Base-by-base conservation (phyloP, 306 rosid species). In the Heteromeles arbutifolia region DNA sequence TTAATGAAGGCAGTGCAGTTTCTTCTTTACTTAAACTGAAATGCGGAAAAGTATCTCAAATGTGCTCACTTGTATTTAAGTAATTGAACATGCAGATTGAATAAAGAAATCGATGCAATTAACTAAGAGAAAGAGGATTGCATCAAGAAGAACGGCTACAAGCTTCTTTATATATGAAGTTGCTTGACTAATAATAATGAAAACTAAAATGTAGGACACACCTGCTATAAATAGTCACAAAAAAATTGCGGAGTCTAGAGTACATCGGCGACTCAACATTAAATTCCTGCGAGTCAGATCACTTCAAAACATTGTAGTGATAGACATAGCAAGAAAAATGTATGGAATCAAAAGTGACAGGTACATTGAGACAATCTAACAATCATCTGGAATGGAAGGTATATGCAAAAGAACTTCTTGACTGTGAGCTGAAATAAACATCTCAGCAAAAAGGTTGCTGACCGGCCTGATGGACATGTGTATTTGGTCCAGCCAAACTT, bases 401-500 rank as follows among this genome's bases (percentile, higher is more conserved):
- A 59, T 67, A 52, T 24, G 8, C 1, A 61, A 68, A 76, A 57
- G 5, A 67, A 57, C 39, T 76, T 28, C 22, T 48, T 48, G 21
- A 0, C 34, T 57, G 54, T 32, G 48, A 32, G 24, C 57, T 45
- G 3, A 50, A 39, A 68, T 24, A 72, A 65, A 74, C 44, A 28
- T 17, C 71, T 76, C 80, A 94, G 96, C 97, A 94, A 76, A 84
- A 94, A 94, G 31, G 98, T 94, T 52, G 97, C 90, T 2, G 93
- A 86, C 41, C 82, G 83, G 34, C 88, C 91, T 0, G 96, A 90
- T 14, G 98, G 98, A 73, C 74, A 29, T 21, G 61, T 71, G 6
- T 82, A 82, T 72, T 82, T 88, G 87, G 96, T 91, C 97, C 98
- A 91, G 65, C 97, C 98, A 79, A 85, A 91, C 69, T 91, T 94